Base-by-base conservation (phyloP, 2,329 filamentous ascomycete species). In the Ilyonectria sp. region DNA sequence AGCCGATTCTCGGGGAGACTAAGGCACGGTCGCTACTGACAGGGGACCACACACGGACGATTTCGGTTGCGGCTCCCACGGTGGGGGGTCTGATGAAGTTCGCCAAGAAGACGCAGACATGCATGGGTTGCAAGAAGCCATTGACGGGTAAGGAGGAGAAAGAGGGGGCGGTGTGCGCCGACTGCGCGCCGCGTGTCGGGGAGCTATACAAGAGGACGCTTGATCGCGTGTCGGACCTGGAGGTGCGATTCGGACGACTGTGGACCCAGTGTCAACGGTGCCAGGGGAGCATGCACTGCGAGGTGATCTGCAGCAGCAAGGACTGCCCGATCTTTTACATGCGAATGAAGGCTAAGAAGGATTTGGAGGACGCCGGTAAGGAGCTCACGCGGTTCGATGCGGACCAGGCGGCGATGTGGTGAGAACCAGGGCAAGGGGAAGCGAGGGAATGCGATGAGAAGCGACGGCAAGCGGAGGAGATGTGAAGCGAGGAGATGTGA, bases 311-410 rank as follows among this genome's bases (percentile, higher is more conserved):
- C 85, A 95, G 92, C 70, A 95, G 92, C 79, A 93, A 94, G 80
- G 96, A 99, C 84, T 99, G 96, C 79, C 96, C 96, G 1, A 99
- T 99, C 77, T 99, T 99, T 82, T 99, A 99, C 81, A 99, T 99
- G 96, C 91, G 96, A 5, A 99, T 99, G 96, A 99, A 99, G 87
- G 95, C 95, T 35, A 97, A 98, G 88, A 99, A 99, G 86, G 96
- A 99, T 80, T 91, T 98, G 44, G 95, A 98, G 81, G 96, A 99
- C 83, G 92, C 92, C 2, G 94, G 95, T 64, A 97, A 94, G 83
- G 96, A 99, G 81, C 82, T 99, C 76, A 89, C 89, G 74, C 86
- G 96, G 75, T 99, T 99, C 82, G 96, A 99, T 82, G 89, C 91
- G 71, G 95, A 97, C 81, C 89, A 90, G 75, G 91, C 92, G 63